Percentiles rank a stretch among this genome's conserved stretches.
Conservation (phyloP, 345 rosid genomes). For the Erysimum cheiranthoides region DNA sequence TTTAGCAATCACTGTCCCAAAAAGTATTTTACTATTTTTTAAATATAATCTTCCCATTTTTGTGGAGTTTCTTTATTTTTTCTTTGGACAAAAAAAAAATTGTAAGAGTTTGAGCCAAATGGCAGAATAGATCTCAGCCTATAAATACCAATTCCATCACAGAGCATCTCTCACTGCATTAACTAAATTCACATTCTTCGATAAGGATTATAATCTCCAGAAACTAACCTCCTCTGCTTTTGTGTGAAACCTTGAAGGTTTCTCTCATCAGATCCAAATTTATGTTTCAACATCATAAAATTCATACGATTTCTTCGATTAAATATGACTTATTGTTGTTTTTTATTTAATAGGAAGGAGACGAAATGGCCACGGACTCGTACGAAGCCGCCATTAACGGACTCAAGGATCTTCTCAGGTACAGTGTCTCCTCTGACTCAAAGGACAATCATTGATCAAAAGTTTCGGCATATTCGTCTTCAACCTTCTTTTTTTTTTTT, state of each 20-base stretch:
- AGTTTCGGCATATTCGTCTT: constrained; percentile 6
- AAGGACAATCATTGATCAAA: constrained; percentile 6
- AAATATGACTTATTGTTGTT: not conserved
- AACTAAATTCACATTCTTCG: constrained; percentile 34
- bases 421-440: constrained; percentile 26
- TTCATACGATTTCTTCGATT: not conserved
- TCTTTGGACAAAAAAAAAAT: not conserved
- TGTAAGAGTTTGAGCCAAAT: constrained; percentile 6
- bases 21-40: not conserved
- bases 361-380: constrained; percentile 64
- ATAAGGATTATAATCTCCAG: constrained; percentile 2
- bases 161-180: constrained; percentile 11
- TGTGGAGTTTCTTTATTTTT: constrained; percentile 30
- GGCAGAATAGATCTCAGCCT: constrained; percentile 5
- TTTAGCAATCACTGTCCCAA: not conserved
- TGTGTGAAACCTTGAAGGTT: constrained; percentile 22
- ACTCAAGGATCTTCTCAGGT: constrained; percentile 87
- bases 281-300: not conserved
- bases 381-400: constrained; percentile 83
- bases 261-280: not conserved
- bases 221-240: constrained; percentile 35
- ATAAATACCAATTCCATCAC: constrained; percentile 35
- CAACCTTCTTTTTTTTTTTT: not conserved
- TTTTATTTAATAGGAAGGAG: constrained; percentile 28
- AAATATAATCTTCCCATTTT: constrained; percentile 33